Percentiles rank a stretch among this genome's conserved stretches.
phyloP scores from a whole-genome alignment of 257 asterid genomes.

The Osmanthus fragrans region DNA sequence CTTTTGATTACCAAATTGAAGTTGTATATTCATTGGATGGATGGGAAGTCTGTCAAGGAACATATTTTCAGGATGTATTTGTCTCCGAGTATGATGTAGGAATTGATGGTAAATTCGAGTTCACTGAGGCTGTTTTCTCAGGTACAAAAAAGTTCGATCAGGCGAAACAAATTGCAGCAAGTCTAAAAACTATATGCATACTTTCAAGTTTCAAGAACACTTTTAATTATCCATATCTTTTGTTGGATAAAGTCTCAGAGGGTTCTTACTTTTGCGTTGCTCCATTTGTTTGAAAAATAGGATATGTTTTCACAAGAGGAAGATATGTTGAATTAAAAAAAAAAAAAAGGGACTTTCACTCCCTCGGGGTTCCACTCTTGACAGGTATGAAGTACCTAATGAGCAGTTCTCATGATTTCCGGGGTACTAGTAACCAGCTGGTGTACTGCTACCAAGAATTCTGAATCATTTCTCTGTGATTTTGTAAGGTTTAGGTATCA shows the following conservation, averaged over 20 bases:
- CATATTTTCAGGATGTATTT: constrained; percentile 78
- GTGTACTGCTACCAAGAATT: not conserved
- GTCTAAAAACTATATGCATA: not conserved
- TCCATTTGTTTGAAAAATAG: constrained; percentile 31
- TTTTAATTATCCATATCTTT: not conserved
- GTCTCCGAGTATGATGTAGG: constrained; percentile 89
- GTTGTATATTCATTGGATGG: constrained; percentile 67
- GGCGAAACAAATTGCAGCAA: not conserved
- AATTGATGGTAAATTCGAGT: constrained; percentile 87
- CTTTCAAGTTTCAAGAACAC: not conserved
- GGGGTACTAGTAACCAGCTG: not conserved
- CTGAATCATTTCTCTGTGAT: constrained; percentile 16
- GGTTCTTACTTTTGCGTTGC: not conserved
- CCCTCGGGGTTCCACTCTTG: constrained; percentile 84
- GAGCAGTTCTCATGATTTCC: not conserved
- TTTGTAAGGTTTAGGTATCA: constrained; percentile 57
- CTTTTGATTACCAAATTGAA: constrained; percentile 83
- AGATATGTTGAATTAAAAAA: constrained; percentile 74
- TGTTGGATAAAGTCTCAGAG: not conserved
- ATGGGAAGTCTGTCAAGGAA: constrained; percentile 92
- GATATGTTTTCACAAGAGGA: constrained; percentile 88
- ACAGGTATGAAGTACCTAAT: constrained; percentile 55
- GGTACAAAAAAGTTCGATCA: constrained; percentile 37
- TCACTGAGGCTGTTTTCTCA: constrained; percentile 76
- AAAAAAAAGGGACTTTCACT: constrained; percentile 41